Evolutionary conservation across 805 yeast species (phyloP), one percentile per base, ranked within the genome.

Genomic region (Yarrowia bubula): DNA sequence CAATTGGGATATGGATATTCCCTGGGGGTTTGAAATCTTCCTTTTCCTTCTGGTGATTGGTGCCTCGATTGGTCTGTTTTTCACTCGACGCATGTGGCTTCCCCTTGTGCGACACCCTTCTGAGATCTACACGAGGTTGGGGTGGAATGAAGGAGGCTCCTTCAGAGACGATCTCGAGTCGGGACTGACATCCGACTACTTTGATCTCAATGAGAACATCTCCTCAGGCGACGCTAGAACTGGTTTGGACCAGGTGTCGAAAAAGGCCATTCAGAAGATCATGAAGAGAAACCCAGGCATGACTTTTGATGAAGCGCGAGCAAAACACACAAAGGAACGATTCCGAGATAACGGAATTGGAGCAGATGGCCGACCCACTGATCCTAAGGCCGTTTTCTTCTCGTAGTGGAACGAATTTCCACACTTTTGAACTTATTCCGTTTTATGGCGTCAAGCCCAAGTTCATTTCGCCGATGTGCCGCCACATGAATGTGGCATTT

Each of bases 221-320:
- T 74, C 74, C 22, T 66, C 71, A n/a, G 76, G 75, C 9, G 96
- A 89, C 70, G 44, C 76, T 1, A 80, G 96, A 64, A 70, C 75
- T n/a, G 95, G 95, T 0, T 76, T 89, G 39, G 85, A 84, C 71
- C 84, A 79, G 43, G 71, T 66, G 6, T 83, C 89, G 1, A 86
- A 85, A 73, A 70, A 70, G 15, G 80, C 76, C 64, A 83, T 89
- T 2, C 77, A 78, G 66, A 67, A 73, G 33, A 76, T 88, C 8
- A 89, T 89, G 95, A 71, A 78, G 7, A 71, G 73, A 6, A 75
- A 81, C 60, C 67, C 67, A 14, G 72, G 77, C 39, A 67, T 88
- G 33, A 70, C 82, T 1, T 89, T 89, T 72, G 96, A 89, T 72
- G 84, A 84, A 46, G 96, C 96, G 0, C 78, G 96, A 67, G 73